These are phyloP conservation scores for Acidomyces sp. DNA, from an alignment of 495 filamentous ascomycete genomes.

Conservation along the genomic window DNA sequence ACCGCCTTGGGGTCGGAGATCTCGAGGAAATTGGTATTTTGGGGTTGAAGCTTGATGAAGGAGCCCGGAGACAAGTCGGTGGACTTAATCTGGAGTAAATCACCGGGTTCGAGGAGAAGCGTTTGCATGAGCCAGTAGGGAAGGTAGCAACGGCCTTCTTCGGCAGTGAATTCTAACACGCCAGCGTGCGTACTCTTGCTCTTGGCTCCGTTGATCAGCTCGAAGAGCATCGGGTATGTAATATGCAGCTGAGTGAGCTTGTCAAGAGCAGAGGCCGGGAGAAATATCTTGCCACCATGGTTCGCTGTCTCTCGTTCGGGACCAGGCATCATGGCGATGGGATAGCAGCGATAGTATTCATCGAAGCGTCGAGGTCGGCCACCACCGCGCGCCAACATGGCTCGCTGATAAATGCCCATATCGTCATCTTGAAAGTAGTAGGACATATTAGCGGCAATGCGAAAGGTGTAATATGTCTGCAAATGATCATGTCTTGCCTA, in stretches of 20 bases:
- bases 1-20: conserved; percentile 98
- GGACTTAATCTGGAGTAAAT: conserved; percentile 86
- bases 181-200: conserved; percentile 75
- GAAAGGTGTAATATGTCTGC: neutral
- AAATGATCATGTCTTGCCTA: neutral
- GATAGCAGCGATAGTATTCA: conserved; percentile 95
- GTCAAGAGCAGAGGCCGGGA: conserved; percentile 88
- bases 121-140: conserved; percentile 97
- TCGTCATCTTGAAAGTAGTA: conserved; percentile 28
- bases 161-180: conserved; percentile 92
- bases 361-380: conserved; percentile 62
- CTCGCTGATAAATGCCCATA: conserved; percentile 30
- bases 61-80: conserved; percentile 78
- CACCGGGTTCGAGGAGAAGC: conserved; percentile 72
- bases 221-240: conserved; percentile 93
- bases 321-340: conserved; percentile 85
- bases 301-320: conserved; percentile 81
- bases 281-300: conserved; percentile 92
- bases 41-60: conserved; percentile 91
- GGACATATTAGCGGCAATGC: conserved; percentile 5
- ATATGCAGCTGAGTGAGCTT: conserved; percentile 94
- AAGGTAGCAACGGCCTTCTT: conserved; percentile 91
- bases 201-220: conserved; percentile 76
- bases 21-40: conserved; percentile 80
- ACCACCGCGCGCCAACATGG: conserved; percentile 26